Evolutionary conservation across 2,329 filamentous ascomycete genomes (phyloP), one percentile per base, ranked within the genome.

Genomic region (Colletotrichum sp.): DNA sequence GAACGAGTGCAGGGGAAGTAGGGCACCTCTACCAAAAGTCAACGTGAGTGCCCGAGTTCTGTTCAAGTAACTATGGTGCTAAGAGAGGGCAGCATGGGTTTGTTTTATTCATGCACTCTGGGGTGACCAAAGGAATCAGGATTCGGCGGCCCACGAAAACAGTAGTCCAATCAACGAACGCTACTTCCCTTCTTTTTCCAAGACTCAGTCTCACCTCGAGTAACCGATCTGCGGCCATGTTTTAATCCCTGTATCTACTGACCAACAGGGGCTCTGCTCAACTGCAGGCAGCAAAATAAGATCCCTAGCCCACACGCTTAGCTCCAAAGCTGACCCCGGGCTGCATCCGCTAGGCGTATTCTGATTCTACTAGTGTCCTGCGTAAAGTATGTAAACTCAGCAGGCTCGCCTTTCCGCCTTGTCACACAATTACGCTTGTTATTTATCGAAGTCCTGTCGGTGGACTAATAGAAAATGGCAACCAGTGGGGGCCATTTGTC

Each of bases 11-110:
- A 39, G 3, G 36, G 8, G 36, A 39, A 44, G 8, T 18, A 6
- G 1, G 39, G 5, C 16, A 44, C 0, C 39, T 44, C 39, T 0
- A 44, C 8, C n/a, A n/a, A n/a, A n/a, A n/a, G n/a, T 44, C 0
- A 5, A n/a, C 10, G 44, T 21, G 44, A 21, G 1, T 49, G 18
- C 6, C 18, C 1, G 1, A 21, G 0, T 49, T n/a, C 0, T 49
- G 18, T 49, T 12, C 10, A 49, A 49, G 44, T 49, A 12, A 12
- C n/a, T n/a, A n/a, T n/a, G n/a, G 18, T 21, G 44, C 10, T 49
- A 13, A 21, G 18, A 49, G 18, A 49, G 9, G 44, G 0, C 39
- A 49, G 18, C 18, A 49, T 49, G 39, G 18, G 9, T 49, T 4
- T 49, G 8, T 49, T 49, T 9, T 49, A 12, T n/a, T 12, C 39